phyloP scores from a whole-genome alignment of 371 early-diverging fungal species.

The Mucor lusitanicus region DNA sequence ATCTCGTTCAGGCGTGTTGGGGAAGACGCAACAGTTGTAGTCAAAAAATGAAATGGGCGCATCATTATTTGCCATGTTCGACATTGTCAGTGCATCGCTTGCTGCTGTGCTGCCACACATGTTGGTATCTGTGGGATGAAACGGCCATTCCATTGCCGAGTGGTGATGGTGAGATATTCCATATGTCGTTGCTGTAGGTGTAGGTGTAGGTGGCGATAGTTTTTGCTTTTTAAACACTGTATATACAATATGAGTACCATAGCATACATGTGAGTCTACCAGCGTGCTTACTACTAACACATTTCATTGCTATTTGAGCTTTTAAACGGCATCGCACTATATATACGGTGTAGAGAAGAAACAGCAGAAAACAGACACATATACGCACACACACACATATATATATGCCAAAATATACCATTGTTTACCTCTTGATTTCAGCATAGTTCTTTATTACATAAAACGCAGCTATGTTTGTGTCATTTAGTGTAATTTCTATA shows the following conservation, averaged over 20 bases:
- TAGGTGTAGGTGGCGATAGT: neutral
- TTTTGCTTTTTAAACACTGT: neutral
- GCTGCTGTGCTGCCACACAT: neutral
- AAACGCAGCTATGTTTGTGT: neutral
- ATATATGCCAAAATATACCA: neutral
- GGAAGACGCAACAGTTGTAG: neutral
- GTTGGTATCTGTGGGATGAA: neutral
- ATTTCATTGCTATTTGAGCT: neutral
- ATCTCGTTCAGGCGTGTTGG: neutral
- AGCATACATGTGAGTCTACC: neutral
- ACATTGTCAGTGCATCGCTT: neutral
- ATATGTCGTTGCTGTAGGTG: neutral
- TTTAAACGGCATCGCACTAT: slow-evolving; percentile 1
- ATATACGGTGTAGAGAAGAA: neutral
- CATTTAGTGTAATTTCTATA: neutral
- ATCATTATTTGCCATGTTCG: neutral
- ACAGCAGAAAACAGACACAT: too few species aligned
- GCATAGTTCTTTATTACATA: neutral
- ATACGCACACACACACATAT: neutral
- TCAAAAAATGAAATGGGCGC: neutral
- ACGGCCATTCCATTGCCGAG: neutral
- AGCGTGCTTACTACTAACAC: neutral
- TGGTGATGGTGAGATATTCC: neutral
- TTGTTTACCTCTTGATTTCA: neutral
- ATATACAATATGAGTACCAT: neutral